phyloP scores from a whole-genome alignment of 768 basidiomycete genomes.

The Tephrocybe rancida region DNA sequence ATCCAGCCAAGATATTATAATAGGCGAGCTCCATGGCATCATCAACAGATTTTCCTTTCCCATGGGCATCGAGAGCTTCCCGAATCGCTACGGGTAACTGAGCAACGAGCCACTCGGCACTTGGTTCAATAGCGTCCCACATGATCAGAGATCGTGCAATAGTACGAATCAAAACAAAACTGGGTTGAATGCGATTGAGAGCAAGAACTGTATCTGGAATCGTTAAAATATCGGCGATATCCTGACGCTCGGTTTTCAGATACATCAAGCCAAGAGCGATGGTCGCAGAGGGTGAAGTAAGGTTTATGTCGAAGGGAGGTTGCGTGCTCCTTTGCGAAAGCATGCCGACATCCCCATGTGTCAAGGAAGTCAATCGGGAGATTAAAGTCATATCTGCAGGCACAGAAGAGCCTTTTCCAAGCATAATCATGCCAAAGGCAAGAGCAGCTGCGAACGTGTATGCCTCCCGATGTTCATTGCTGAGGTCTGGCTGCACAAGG shows the following conservation, averaged over 20 bases:
- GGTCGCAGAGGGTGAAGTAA: slow-evolving; percentile 91
- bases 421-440: slow-evolving; percentile 96
- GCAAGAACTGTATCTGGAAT: slow-evolving; percentile 82
- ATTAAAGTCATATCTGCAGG: slow-evolving; percentile 78
- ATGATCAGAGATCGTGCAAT: slow-evolving; percentile 80
- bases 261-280: slow-evolving; percentile 94
- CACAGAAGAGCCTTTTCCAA: slow-evolving; percentile 79
- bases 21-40: slow-evolving; percentile 87
- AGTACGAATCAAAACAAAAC: slow-evolving; percentile 81
- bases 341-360: slow-evolving; percentile 69
- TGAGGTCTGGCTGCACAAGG: slow-evolving; percentile 79
- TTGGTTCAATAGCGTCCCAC: slow-evolving; percentile 80
- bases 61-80: slow-evolving; percentile 56
- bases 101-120: slow-evolving; percentile 67
- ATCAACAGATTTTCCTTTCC: slow-evolving; percentile 53
- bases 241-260: slow-evolving; percentile 78
- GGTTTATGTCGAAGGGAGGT: slow-evolving; percentile 76
- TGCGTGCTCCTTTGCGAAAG: slow-evolving; percentile 34
- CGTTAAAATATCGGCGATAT: slow-evolving; percentile 83
- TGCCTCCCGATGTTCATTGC: slow-evolving; percentile 88
- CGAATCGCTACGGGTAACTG: slow-evolving; percentile 74
- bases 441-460: slow-evolving; percentile 89
- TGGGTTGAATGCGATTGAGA: slow-evolving; percentile 86
- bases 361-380: slow-evolving; percentile 67
- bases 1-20: slow-evolving; percentile 88